A percentile compares a stretch with the other conserved stretches of the same genome.
Conservation (phyloP, 2,329 filamentous ascomycete species). For the Fonsecaea monophora region DNA sequence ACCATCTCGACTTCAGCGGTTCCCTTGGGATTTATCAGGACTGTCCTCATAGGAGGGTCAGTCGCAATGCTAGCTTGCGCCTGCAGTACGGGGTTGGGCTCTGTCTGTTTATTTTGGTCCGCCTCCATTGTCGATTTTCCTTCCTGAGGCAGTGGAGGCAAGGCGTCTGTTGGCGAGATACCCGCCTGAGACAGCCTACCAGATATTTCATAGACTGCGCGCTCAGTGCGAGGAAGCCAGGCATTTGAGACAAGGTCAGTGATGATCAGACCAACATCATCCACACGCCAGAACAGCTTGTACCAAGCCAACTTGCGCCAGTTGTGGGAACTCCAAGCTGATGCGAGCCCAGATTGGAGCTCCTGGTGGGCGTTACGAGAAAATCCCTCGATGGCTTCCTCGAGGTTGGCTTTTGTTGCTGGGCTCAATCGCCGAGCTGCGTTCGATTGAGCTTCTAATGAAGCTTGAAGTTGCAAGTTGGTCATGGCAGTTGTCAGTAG, state of each 20-base stretch:
- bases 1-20: constrained; percentile 30
- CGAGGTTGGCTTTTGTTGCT: constrained; percentile 58
- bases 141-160: constrained; percentile 1
- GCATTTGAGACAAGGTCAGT: constrained; percentile 76
- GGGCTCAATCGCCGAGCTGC: constrained; percentile 49
- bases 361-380: constrained; percentile 82
- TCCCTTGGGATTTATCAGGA: constrained; percentile 39
- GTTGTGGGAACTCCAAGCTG: constrained; percentile 74
- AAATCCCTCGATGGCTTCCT: constrained; percentile 70
- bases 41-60: constrained; percentile 25
- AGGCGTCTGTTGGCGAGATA: constrained; percentile 31
- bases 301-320: constrained; percentile 90
- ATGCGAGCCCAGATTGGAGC: constrained; percentile 77
- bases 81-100: constrained; percentile 28
- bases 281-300: constrained; percentile 93
- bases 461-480: constrained; percentile 43
- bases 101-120: neutral
- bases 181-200: constrained; percentile 75
- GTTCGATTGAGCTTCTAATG: constrained; percentile 33
- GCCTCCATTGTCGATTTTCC: neutral
- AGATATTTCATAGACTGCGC: constrained; percentile 79
- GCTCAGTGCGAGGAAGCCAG: constrained; percentile 81
- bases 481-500: constrained; percentile 59
- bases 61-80: constrained; percentile 31
- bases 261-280: constrained; percentile 85